Percentiles rank a stretch among this genome's conserved stretches.
phyloP scores from a whole-genome alignment of 1,284 basidiomycete species.

The Leucoagaricus sp. region DNA sequence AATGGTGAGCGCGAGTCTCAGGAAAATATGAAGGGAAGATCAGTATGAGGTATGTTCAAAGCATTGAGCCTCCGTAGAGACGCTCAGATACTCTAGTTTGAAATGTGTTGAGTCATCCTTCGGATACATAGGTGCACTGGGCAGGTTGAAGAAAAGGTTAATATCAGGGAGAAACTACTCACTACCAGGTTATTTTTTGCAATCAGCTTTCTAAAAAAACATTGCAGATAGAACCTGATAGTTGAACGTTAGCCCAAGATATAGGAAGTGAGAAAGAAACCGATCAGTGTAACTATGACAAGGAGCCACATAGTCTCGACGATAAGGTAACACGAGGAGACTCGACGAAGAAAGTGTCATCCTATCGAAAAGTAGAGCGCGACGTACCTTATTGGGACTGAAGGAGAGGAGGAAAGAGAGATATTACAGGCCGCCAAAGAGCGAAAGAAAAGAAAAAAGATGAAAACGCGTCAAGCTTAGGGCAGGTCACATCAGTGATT shows the following conservation, averaged over 20 bases:
- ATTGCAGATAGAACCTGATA: neutral
- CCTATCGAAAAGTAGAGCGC: slow-evolving; percentile 40
- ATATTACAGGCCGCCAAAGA: neutral
- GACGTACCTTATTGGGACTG: neutral
- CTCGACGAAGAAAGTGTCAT: slow-evolving; percentile 58
- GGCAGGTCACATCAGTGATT: neutral
- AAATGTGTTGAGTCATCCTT: slow-evolving; percentile 65
- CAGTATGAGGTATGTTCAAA: slow-evolving; percentile 43
- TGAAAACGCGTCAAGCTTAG: neutral
- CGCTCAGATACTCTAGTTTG: slow-evolving; percentile 92
- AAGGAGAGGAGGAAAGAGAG: neutral
- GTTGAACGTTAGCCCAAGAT: neutral
- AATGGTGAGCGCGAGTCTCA: slow-evolving; percentile 15
- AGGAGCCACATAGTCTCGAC: slow-evolving; percentile 51
- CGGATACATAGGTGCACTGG: slow-evolving; percentile 21
- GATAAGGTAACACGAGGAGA: slow-evolving; percentile 53
- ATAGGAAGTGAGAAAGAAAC: slow-evolving; percentile 25
- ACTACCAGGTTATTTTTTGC: too few species aligned
- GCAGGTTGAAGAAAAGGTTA: neutral
- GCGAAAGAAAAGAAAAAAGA: neutral
- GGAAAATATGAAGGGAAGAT: slow-evolving; percentile 17
- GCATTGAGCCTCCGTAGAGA: slow-evolving; percentile 54
- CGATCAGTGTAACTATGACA: slow-evolving; percentile 93
- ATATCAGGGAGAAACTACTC: too few species aligned
- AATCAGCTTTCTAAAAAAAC: neutral